Evolutionary conservation across 768 basidiomycete species (phyloP), one percentile per base, ranked within the genome.

Genomic region (Gyrodon lividus): DNA sequence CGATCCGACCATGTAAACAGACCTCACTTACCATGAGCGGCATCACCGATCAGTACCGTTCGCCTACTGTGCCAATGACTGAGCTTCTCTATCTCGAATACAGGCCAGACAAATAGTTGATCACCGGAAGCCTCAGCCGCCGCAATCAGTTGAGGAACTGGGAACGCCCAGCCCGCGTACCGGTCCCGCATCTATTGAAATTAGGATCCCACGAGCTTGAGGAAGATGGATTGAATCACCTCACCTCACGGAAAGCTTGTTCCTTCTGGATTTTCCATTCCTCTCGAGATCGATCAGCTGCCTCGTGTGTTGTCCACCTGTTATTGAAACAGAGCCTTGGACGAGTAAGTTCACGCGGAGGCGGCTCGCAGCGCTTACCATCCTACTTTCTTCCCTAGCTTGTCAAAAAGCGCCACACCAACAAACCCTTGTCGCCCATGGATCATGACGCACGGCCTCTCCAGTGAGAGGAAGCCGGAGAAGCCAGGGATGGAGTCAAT

Each of bases 221-320:
- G 24, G 40, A 5, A n/a, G 34, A 31, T 33, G 30, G 5, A 20
- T 33, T 12, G 19, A 45, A 28, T 37, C 16, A 28, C 5, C 44
- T 22, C 28, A 57, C 67, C 55, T 59, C 63, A 9, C 39, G 42
- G 40, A 67, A 38, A 28, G 44, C 50, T 45, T 65, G 40, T 30
- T 57, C 46, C 51, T 56, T 65, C 19, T 55, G 53, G 12, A 67
- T 14, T 31, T 67, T 63, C 66, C 61, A 63, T 52, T 69, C 65
- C 41, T 67, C 63, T 26, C 65, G 61, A 12, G 48, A 38, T 46
- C 63, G 63, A 12, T 65, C 56, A 14, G 61, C 47, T 22, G 61
- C 61, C 26, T 68, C 65, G 26, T 67, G 55, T 0, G 61, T 57
- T 28, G 67, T 65, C 67, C 65, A 68, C 66, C 67, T 67, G 40